Percentiles rank a stretch among this genome's conserved stretches.
phyloP scores from a whole-genome alignment of 2,329 filamentous ascomycete genomes.

The Calonectria crousiana region DNA sequence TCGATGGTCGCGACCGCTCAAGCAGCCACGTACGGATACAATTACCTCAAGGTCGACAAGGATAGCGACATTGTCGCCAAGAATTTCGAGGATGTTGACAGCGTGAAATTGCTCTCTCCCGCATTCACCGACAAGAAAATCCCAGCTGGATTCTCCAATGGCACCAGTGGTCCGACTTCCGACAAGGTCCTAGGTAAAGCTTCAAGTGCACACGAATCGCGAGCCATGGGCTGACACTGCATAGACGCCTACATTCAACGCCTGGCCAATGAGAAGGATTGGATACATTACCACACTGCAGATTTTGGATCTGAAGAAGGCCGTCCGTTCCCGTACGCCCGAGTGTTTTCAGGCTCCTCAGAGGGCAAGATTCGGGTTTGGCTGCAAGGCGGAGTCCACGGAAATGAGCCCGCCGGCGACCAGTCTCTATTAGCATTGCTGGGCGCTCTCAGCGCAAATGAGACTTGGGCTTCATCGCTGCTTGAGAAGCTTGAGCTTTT shows the following conservation, averaged over 20 bases:
- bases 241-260: not conserved
- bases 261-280: not conserved
- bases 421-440: conserved; percentile 47
- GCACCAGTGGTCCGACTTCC: conserved; percentile 10
- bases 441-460: conserved; percentile 45
- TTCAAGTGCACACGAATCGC: not conserved
- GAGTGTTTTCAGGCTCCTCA: conserved; percentile 14
- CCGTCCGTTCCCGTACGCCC: conserved; percentile 35
- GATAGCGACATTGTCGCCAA: conserved; percentile 16
- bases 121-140: conserved; percentile 1
- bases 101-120: not conserved
- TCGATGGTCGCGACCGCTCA: not conserved
- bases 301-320: conserved; percentile 12
- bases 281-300: not conserved
- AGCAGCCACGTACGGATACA: conserved; percentile 10
- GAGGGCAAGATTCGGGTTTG: conserved; percentile 46
- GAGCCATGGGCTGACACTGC: not conserved
- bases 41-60: not conserved
- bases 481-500: conserved; percentile 46
- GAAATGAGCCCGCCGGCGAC: conserved; percentile 49
- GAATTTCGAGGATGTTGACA: conserved; percentile 4
- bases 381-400: conserved; percentile 49
- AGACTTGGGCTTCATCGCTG: conserved; percentile 44
- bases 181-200: conserved; percentile 3
- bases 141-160: conserved; percentile 1